Conservation (phyloP, 1,284 basidiomycete species). For the Gomphus bonarii region DNA sequence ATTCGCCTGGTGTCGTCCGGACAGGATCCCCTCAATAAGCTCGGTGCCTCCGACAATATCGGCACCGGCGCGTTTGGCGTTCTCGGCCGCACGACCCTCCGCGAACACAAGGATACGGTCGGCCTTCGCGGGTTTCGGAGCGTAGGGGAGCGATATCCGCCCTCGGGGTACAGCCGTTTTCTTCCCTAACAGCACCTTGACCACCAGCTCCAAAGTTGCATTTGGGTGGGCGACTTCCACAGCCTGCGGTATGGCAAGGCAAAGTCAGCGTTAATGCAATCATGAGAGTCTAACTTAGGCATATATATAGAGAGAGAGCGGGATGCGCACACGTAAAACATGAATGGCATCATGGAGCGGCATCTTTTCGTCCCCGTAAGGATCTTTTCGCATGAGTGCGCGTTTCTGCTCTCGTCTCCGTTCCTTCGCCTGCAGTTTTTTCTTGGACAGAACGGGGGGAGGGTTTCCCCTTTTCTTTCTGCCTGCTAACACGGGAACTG, state of each 20-base stretch:
- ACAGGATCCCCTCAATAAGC: constrained; percentile 65
- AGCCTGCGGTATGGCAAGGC: constrained; percentile 38
- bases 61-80: constrained; percentile 75
- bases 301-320: not conserved
- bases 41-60: constrained; percentile 82
- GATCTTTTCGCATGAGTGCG: constrained; percentile 24
- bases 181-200: constrained; percentile 69
- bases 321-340: constrained; percentile 47
- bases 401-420: constrained; percentile 20
- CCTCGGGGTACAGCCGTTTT: constrained; percentile 77
- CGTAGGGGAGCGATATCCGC: constrained; percentile 56
- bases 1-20: constrained; percentile 61
- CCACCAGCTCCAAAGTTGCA: constrained; percentile 69
- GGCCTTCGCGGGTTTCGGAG: constrained; percentile 61
- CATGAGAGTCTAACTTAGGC: not conserved
- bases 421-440: constrained; percentile 28
- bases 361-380: constrained; percentile 53
- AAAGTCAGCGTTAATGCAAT: not conserved
- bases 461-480: constrained; percentile 12
- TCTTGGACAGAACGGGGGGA: constrained; percentile 14
- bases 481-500: not conserved
- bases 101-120: constrained; percentile 83
- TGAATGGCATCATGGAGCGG: constrained; percentile 51
- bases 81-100: constrained; percentile 65
- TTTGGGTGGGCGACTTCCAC: constrained; percentile 69